Evolutionary conservation across 352 stramenopile species (phyloP).

Genomic region (Phytophthora pinifolia): DNA sequence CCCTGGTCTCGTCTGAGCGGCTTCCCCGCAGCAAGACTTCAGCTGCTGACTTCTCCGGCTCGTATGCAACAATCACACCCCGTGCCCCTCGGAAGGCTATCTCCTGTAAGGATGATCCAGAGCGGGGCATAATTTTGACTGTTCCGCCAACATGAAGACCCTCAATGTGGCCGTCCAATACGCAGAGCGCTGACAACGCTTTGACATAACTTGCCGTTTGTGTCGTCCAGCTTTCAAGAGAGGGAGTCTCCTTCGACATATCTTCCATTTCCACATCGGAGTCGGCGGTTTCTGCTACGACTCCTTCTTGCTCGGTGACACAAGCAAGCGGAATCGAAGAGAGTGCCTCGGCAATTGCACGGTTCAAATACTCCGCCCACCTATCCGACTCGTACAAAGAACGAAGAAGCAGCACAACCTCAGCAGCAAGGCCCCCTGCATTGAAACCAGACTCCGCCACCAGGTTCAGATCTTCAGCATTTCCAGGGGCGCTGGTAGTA

Average conservation of each 20-base stretch:
- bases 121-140: conserved; percentile 83
- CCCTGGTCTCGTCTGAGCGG: conserved; percentile 37
- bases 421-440: conserved; percentile 48
- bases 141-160: conserved; percentile 73
- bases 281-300: conserved; percentile 33
- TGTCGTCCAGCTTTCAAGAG: conserved; percentile 48
- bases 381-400: conserved; percentile 80
- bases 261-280: conserved; percentile 89
- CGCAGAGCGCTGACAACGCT: conserved; percentile 73
- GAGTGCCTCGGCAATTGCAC: conserved; percentile 58
- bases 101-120: conserved; percentile 71
- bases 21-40: conserved; percentile 71
- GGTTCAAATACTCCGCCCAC: conserved; percentile 70
- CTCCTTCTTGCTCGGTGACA: conserved; percentile 34
- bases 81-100: conserved; percentile 70
- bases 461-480: not conserved
- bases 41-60: conserved; percentile 78
- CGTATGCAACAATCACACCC: conserved; percentile 77
- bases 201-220: conserved; percentile 58
- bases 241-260: conserved; percentile 56
- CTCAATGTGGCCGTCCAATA: conserved; percentile 87
- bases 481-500: conserved; percentile 5
- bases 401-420: conserved; percentile 81
- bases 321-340: conserved; percentile 45
- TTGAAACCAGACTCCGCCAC: conserved; percentile 36